Evolutionary conservation across 1,284 basidiomycete genomes (phyloP).

Genomic region (Calocybe gambosa): DNA sequence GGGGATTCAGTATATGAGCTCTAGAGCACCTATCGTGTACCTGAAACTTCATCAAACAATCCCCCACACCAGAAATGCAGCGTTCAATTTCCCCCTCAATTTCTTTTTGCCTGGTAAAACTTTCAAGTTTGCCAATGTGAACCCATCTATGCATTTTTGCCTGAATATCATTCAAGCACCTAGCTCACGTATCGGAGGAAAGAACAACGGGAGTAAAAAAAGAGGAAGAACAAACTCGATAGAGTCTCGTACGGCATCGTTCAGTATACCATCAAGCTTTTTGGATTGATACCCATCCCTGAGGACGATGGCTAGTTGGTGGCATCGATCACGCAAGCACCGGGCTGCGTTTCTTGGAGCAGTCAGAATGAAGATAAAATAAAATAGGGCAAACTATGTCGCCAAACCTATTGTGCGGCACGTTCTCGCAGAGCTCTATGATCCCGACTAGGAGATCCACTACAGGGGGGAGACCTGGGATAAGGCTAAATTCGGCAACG

Average conservation of each 20-base stretch:
- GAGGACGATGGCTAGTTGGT: constrained; percentile 28
- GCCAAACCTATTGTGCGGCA: constrained; percentile 40
- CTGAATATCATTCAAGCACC: constrained; percentile 33
- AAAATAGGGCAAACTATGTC: not conserved
- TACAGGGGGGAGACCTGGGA: constrained; percentile 40
- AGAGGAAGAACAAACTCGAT: constrained; percentile 21
- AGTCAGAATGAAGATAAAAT: not conserved
- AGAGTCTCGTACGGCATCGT: constrained; percentile 19
- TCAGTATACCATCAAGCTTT: constrained; percentile 19
- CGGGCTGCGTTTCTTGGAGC: constrained; percentile 30
- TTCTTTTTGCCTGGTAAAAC: constrained; percentile 39
- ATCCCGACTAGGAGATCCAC: constrained; percentile 36
- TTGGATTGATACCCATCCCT: constrained; percentile 22
- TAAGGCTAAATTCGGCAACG: constrained; percentile 39
- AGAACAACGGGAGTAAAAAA: not conserved
- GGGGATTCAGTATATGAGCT: not conserved
- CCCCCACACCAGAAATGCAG: constrained; percentile 6
- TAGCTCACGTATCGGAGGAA: constrained; percentile 14
- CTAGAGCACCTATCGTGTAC: constrained; percentile 1
- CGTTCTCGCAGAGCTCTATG: constrained; percentile 39
- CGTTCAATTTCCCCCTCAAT: constrained; percentile 27
- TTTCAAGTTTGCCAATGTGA: constrained; percentile 27
- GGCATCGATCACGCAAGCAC: constrained; percentile 40
- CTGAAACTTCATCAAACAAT: constrained; percentile 15
- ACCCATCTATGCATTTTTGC: constrained; percentile 36